phyloP scores from a whole-genome alignment of 805 yeast species.

The Torulaspora microellipsoides region DNA sequence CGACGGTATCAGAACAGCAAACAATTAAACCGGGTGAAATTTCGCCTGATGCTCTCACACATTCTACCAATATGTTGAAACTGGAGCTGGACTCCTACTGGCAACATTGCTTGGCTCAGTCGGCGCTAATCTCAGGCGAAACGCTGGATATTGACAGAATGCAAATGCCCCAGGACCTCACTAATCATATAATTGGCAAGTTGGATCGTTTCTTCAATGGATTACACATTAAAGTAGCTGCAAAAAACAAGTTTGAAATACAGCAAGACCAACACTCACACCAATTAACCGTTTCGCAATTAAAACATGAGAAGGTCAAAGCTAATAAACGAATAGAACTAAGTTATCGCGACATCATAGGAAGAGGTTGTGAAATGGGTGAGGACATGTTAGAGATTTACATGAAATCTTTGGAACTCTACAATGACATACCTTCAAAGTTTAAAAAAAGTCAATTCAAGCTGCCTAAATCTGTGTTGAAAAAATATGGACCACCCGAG shows the following conservation, averaged over 20 bases:
- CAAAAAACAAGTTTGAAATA: slow-evolving; percentile 20
- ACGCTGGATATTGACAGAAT: slow-evolving; percentile 26
- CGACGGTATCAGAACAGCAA: neutral
- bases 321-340: slow-evolving; percentile 17
- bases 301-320: slow-evolving; percentile 7
- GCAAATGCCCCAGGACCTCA: slow-evolving; percentile 19
- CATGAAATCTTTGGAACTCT: slow-evolving; percentile 32
- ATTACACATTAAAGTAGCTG: slow-evolving; percentile 25
- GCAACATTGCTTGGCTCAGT: slow-evolving; percentile 23
- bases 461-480: slow-evolving; percentile 23
- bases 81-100: slow-evolving; percentile 29
- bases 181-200: slow-evolving; percentile 21
- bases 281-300: slow-evolving; percentile 12
- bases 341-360: slow-evolving; percentile 28
- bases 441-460: slow-evolving; percentile 23
- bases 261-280: slow-evolving; percentile 15
- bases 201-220: slow-evolving; percentile 28
- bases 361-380: slow-evolving; percentile 30
- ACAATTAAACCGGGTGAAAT: slow-evolving; percentile 22
- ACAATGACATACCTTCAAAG: slow-evolving; percentile 28
- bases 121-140: slow-evolving; percentile 12
- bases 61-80: slow-evolving; percentile 24
- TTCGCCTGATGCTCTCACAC: slow-evolving; percentile 22
- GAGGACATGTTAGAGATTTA: slow-evolving; percentile 31
- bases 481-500: slow-evolving; percentile 16